Evolutionary conservation across 495 filamentous ascomycete genomes (phyloP).

Genomic region (Aspergillus affinis): DNA sequence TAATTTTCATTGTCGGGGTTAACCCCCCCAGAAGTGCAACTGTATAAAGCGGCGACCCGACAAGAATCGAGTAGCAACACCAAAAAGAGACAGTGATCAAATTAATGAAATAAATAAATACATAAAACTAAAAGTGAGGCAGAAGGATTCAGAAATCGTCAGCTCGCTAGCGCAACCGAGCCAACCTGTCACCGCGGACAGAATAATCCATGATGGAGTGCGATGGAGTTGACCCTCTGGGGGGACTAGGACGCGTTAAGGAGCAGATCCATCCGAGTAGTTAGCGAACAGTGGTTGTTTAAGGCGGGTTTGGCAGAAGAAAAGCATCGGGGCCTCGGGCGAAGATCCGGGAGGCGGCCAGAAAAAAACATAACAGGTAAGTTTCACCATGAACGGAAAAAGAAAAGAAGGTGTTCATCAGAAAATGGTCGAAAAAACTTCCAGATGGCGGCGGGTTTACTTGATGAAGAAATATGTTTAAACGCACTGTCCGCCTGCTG

Average conservation of each 20-base stretch:
- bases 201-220: constrained; percentile 1
- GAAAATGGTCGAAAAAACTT: too few relatives aligned
- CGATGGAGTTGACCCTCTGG: constrained; percentile 1
- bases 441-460: neutral
- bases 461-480: too few relatives aligned
- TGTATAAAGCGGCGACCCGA: too few relatives aligned
- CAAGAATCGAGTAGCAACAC: too few relatives aligned
- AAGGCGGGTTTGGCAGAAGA: constrained; percentile 8
- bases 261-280: neutral
- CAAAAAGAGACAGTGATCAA: neutral
- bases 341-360: constrained; percentile 5
- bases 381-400: neutral
- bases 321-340: constrained; percentile 8
- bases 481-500: too few relatives aligned
- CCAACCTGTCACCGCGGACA: constrained; percentile 9
- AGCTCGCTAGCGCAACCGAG: neutral
- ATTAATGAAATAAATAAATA: neutral
- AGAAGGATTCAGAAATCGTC: constrained; percentile 9
- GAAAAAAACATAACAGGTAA: neutral
- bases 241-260: neutral
- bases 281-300: constrained; percentile 7
- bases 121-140: neutral
- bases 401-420: neutral
- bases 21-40: too few relatives aligned
- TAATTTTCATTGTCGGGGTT: too few relatives aligned